Base-by-base conservation (phyloP, 768 basidiomycete species). In the Exidia glandulosa region DNA sequence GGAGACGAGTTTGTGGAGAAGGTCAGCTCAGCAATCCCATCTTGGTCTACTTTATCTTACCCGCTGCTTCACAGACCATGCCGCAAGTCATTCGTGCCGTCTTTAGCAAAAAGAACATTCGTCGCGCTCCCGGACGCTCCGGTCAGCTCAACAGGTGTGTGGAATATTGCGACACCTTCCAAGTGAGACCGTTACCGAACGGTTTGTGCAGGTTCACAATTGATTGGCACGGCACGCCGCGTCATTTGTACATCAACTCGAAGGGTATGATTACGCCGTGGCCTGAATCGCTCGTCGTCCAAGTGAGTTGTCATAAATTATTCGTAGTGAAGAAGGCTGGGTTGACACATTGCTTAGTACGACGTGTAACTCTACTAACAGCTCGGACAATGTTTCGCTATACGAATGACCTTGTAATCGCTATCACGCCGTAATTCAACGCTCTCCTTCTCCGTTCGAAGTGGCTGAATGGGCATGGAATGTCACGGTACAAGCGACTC, bases 101-200 rank as follows among this genome's bases (percentile, higher is more conserved):
- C 27, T 84, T 84, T 61, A 76, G 76, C 34, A 76, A 81, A 47
- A 72, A 78, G 29, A 82, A 82, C 56, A 63, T 91, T 50, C 75
- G 78, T 34, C 84, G 87, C 54, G 87, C 82, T 3, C 87, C 86
- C 1, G 85, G 84, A 1, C 75, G 79, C 54, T 88, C 86, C 4
- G 90, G 90, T 0, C 63, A 59, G 13, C 79, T 92, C 32, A 78
- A 79, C 59, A 76, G 84, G 81, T 79, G 59, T 58, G 72, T 66
- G 3, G n/a, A n/a, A 37, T 34, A 60, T 2, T 29, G 2, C 19
- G 29, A 6, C n/a, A 14, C 41, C 19, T 19, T 14, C 23, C 41
- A 9, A 6, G 25, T 54, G 12, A n/a, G 14, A 1, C 14, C 1
- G 16, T 31, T 1, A n/a, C 14, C 4, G 25, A 9, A 4, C 12